Conservation (phyloP, 1,284 basidiomycete genomes). For the Paramarasmius palmivorus region DNA sequence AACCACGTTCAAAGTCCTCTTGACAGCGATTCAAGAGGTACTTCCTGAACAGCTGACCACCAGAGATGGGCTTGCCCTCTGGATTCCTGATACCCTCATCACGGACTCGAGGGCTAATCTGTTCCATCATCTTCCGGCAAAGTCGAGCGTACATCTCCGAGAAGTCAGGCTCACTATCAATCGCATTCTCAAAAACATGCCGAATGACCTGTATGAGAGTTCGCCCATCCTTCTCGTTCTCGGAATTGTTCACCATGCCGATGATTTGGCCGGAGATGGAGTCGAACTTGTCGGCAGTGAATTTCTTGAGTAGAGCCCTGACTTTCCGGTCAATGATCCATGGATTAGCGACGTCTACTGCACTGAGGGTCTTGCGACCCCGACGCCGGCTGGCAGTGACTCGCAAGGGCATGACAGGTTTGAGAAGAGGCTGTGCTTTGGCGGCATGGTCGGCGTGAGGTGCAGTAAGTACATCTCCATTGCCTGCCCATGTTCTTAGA, state of each 20-base stretch:
- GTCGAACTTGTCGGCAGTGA: conserved; percentile 97
- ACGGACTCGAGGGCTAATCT: conserved; percentile 82
- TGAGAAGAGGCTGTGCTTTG: conserved; percentile 29
- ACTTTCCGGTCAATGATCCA: conserved; percentile 93
- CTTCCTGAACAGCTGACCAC: conserved; percentile 93
- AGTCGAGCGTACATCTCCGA: conserved; percentile 97
- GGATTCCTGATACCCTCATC: conserved; percentile 80
- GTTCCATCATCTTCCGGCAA: conserved; percentile 92
- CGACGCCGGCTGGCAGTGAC: conserved; percentile 84
- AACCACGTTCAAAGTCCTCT: conserved; percentile 92
- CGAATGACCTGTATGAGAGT: conserved; percentile 95
- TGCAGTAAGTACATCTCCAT: too few relatives aligned
- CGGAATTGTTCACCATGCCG: conserved; percentile 91
- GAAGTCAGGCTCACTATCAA: conserved; percentile 95
- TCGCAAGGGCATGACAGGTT: conserved; percentile 77
- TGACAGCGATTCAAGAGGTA: conserved; percentile 93
- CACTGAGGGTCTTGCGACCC: conserved; percentile 48
- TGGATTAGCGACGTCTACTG: conserved; percentile 65
- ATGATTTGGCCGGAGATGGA: conserved; percentile 94
- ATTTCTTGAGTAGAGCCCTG: conserved; percentile 91
- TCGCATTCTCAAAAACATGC: conserved; percentile 96
- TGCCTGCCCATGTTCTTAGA: too few relatives aligned
- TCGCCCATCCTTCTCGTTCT: conserved; percentile 89
- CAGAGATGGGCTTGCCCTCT: conserved; percentile 85
- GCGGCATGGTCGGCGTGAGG: conserved; percentile 17